These are phyloP conservation scores for Komagataella ulmi DNA, from an alignment of 805 yeast species.

Conservation along the genomic window DNA sequence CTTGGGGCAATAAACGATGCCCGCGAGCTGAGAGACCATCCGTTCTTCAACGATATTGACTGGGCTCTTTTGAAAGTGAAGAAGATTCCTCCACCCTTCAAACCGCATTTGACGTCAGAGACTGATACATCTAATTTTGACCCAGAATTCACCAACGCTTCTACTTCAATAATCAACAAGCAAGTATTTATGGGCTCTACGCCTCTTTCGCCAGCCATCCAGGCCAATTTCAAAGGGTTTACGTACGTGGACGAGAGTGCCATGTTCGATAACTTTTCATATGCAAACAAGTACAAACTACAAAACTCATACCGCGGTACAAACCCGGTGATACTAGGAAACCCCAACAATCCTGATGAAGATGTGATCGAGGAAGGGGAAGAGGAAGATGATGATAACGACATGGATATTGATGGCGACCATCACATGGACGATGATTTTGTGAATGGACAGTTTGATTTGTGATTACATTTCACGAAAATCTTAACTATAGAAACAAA, in stretches of 20 bases:
- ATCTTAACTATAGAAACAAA: neutral
- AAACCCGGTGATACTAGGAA: conserved; percentile 69
- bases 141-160: conserved; percentile 91
- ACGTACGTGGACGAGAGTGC: conserved; percentile 92
- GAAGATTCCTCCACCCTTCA: conserved; percentile 91
- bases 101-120: conserved; percentile 84
- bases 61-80: conserved; percentile 73
- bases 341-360: conserved; percentile 76
- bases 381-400: conserved; percentile 25
- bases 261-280: conserved; percentile 68
- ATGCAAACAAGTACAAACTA: conserved; percentile 9
- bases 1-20: conserved; percentile 89
- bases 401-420: conserved; percentile 36
- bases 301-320: conserved; percentile 19
- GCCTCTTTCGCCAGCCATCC: conserved; percentile 88
- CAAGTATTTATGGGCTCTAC: conserved; percentile 56
- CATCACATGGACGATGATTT: conserved; percentile 52
- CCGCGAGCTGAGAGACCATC: conserved; percentile 81
- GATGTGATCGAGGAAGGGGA: conserved; percentile 65
- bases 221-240: conserved; percentile 93
- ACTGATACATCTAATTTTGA: conserved; percentile 95
- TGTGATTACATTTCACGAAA: conserved; percentile 21
- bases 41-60: conserved; percentile 83
- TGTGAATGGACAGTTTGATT: conserved; percentile 82
- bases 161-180: conserved; percentile 68